These are phyloP conservation scores for Phyllachora maydis DNA, from an alignment of 2,329 filamentous ascomycete species.

Conservation along the genomic window DNA sequence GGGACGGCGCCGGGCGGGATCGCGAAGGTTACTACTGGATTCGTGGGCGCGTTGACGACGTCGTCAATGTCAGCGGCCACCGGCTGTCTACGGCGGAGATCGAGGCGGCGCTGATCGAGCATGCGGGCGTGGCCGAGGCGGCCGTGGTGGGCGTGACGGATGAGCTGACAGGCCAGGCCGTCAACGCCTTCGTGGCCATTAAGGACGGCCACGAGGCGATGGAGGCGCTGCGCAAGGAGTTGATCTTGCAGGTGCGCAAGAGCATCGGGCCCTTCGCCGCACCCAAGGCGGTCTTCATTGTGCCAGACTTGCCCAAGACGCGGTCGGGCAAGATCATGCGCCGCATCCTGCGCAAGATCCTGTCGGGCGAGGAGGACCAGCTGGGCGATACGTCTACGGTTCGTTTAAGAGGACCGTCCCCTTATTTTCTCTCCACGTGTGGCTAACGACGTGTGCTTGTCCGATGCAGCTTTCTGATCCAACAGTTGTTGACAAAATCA, in stretches of 20 bases:
- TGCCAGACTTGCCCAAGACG: constrained; percentile 92
- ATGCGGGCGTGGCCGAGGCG: constrained; percentile 74
- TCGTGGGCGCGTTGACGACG: constrained; percentile 90
- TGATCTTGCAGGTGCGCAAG: constrained; percentile 87
- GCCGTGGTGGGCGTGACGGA: constrained; percentile 87
- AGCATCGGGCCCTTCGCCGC: constrained; percentile 95
- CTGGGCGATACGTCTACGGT: constrained; percentile 84
- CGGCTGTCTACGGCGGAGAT: constrained; percentile 94
- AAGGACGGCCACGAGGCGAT: constrained; percentile 62
- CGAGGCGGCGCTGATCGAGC: constrained; percentile 88
- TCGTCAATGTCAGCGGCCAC: constrained; percentile 95
- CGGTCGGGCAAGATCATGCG: constrained; percentile 98
- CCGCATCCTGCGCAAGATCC: constrained; percentile 87
- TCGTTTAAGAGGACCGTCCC: too few relatives aligned
- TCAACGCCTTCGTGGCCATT: constrained; percentile 89
- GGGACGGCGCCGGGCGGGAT: constrained; percentile 86
- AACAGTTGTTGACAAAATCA: constrained; percentile 74
- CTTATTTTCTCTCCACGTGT: constrained; percentile 1
- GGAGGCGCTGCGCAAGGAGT: constrained; percentile 77
- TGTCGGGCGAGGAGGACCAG: constrained; percentile 93
- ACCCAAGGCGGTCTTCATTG: constrained; percentile 78
- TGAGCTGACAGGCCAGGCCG: constrained; percentile 88
- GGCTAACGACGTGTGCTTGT: constrained; percentile 4
- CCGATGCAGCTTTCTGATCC: constrained; percentile 77
- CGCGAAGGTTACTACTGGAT: constrained; percentile 99